phyloP scores from a whole-genome alignment of 2,329 filamentous ascomycete species.

The Nigrograna mackinnonii region DNA sequence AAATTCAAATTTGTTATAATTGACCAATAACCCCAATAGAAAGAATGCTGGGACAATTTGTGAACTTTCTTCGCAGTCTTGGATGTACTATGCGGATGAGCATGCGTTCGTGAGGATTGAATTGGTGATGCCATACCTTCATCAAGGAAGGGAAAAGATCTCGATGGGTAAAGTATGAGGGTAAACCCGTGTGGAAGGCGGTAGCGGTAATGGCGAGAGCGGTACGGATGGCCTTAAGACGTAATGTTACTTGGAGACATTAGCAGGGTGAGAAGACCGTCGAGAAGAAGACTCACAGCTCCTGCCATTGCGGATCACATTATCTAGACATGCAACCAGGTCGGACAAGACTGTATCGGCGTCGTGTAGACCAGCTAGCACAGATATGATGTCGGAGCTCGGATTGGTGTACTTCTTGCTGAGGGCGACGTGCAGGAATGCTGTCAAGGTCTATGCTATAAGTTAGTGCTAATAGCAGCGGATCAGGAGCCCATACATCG shows the following conservation, averaged over 20 bases:
- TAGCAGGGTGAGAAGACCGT: conserved; percentile 13
- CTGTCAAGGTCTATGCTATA: conserved; percentile 76
- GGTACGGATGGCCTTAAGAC: conserved; percentile 78
- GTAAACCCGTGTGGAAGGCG: conserved; percentile 91
- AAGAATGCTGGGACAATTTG: conserved; percentile 73
- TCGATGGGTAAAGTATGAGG: conserved; percentile 93
- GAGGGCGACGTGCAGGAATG: conserved; percentile 81
- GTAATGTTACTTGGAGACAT: conserved; percentile 65
- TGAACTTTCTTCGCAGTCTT: conserved; percentile 70
- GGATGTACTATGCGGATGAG: conserved; percentile 68
- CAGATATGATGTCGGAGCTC: conserved; percentile 89
- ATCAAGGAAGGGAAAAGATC: conserved; percentile 94
- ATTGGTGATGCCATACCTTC: too few relatives aligned
- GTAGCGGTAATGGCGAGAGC: conserved; percentile 85
- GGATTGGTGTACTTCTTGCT: conserved; percentile 93
- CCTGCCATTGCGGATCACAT: conserved; percentile 77
- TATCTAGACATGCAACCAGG: conserved; percentile 81
- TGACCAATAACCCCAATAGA: conserved; percentile 83
- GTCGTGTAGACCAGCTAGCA: conserved; percentile 86
- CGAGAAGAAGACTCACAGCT: conserved; percentile 71
- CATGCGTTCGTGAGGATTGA: background rate
- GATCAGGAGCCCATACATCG: conserved; percentile 65
- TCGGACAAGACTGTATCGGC: conserved; percentile 87
- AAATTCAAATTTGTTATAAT: conserved; percentile 99
- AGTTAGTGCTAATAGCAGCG: conserved; percentile 37